A percentile compares a stretch with the other conserved stretches of the same genome.
These are phyloP conservation scores for Vishniacozyma victoriae DNA, from an alignment of 768 basidiomycete genomes.

Conservation along the genomic window DNA sequence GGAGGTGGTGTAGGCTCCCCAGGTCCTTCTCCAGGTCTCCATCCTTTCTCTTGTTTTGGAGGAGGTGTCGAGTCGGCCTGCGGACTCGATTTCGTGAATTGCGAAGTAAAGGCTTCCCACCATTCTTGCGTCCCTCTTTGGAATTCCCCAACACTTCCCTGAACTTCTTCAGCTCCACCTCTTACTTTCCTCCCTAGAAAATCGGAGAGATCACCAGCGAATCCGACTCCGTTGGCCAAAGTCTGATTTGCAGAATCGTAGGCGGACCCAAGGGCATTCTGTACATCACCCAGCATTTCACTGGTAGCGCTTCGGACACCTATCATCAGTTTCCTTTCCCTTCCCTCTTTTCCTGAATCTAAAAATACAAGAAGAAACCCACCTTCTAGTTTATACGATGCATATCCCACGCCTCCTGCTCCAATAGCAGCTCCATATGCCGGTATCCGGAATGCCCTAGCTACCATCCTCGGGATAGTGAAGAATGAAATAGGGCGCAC, in stretches of 20 bases:
- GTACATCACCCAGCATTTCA: conserved; percentile 59
- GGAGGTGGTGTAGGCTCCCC: conserved; percentile 26
- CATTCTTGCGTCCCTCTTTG: conserved; percentile 36
- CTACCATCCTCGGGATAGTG: conserved; percentile 81
- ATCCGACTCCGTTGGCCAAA: conserved; percentile 35
- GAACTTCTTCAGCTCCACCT: conserved; percentile 18
- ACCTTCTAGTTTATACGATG: conserved; percentile 97
- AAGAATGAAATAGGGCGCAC: conserved; percentile 58
- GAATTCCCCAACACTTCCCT: conserved; percentile 30
- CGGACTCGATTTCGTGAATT: conserved; percentile 4
- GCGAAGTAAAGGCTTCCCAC: conserved; percentile 41
- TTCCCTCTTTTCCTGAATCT: too few relatives aligned
- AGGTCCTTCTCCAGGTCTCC: conserved; percentile 38
- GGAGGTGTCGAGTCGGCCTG: background rate
- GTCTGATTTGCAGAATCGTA: conserved; percentile 28
- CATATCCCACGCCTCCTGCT: conserved; percentile 85
- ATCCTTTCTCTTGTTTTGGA: conserved; percentile 15
- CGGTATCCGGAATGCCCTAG: conserved; percentile 79
- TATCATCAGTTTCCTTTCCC: conserved; percentile 10
- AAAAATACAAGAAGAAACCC: too few relatives aligned
- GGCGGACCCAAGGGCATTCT: conserved; percentile 15
- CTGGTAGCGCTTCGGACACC: conserved; percentile 64
- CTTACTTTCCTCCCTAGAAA: conserved; percentile 56
- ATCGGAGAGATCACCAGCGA: conserved; percentile 71
- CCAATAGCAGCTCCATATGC: conserved; percentile 83